These are phyloP conservation scores for Mortierella alpina DNA, from an alignment of 192 early-diverging fungal species.

Conservation along the genomic window DNA sequence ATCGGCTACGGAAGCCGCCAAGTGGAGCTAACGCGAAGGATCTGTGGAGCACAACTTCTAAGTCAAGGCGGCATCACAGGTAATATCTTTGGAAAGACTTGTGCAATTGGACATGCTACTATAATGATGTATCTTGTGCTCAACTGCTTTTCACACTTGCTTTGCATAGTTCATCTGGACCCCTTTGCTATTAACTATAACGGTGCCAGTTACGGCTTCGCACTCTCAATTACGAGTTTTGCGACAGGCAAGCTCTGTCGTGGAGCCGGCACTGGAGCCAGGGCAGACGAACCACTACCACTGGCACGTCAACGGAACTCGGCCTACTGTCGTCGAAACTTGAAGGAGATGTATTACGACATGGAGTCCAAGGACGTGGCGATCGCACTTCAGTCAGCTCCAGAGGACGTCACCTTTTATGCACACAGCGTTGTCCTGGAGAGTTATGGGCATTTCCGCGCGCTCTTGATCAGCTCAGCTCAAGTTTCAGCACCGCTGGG, in stretches of 20 bases:
- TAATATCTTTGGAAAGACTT: background rate
- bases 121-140: too few relatives aligned
- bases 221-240: conserved; percentile 30
- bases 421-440: conserved; percentile 44
- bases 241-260: background rate
- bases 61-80: conserved; percentile 22
- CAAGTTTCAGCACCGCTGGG: background rate
- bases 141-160: background rate
- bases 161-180: conserved; percentile 34
- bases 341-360: conserved; percentile 46
- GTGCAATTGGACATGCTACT: too few relatives aligned
- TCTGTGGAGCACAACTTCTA: conserved; percentile 23
- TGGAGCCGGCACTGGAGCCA: background rate
- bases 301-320: conserved; percentile 37
- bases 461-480: background rate
- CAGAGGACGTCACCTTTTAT: conserved; percentile 20
- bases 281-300: conserved; percentile 24
- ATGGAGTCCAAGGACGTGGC: conserved; percentile 35
- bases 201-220: conserved; percentile 45
- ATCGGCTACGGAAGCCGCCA: conserved; percentile 37
- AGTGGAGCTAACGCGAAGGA: conserved; percentile 32
- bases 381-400: conserved; percentile 16
- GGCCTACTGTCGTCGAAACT: conserved; percentile 48
- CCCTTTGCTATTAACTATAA: conserved; percentile 33
- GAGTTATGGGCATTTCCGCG: conserved; percentile 27